These are phyloP conservation scores for Coemansia sp. DNA, from an alignment of 192 early-diverging fungal species.

Conservation along the genomic window DNA sequence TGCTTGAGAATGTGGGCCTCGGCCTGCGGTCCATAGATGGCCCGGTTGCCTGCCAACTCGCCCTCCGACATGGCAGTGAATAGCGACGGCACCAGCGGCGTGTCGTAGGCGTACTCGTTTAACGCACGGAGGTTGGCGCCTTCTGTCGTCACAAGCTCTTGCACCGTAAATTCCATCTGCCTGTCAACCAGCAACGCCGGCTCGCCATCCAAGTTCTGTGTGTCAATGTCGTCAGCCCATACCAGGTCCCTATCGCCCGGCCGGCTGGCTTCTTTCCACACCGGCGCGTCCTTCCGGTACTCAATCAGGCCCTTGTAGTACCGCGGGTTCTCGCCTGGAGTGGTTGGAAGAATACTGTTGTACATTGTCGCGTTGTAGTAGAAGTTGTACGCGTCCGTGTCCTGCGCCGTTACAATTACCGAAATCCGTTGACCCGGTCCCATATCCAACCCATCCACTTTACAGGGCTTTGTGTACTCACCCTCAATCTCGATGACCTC, in stretches of 20 bases:
- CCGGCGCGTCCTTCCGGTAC: neutral
- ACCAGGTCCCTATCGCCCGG: neutral
- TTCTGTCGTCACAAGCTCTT: too few species aligned
- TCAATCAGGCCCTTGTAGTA: neutral
- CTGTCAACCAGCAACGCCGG: too few species aligned
- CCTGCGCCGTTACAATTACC: constrained; percentile 65
- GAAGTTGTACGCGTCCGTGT: constrained; percentile 48
- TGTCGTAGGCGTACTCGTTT: too few species aligned
- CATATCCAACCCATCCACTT: constrained; percentile 53
- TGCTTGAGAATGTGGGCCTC: neutral
- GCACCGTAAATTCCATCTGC: too few species aligned
- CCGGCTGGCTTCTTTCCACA: neutral
- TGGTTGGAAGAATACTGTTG: neutral
- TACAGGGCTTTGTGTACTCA: constrained; percentile 49
- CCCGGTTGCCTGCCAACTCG: neutral
- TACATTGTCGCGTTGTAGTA: neutral
- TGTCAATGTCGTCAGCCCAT: neutral
- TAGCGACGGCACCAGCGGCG: neutral
- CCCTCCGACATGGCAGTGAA: neutral
- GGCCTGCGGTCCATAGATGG: neutral
- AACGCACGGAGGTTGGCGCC: too few species aligned
- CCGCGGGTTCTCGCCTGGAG: neutral
- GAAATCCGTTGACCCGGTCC: constrained; percentile 73
- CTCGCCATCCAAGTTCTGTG: too few species aligned
- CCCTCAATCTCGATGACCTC: constrained; percentile 77